Base-by-base conservation (phyloP, 1,139 yeast species). In the Kodamaea sp. region DNA sequence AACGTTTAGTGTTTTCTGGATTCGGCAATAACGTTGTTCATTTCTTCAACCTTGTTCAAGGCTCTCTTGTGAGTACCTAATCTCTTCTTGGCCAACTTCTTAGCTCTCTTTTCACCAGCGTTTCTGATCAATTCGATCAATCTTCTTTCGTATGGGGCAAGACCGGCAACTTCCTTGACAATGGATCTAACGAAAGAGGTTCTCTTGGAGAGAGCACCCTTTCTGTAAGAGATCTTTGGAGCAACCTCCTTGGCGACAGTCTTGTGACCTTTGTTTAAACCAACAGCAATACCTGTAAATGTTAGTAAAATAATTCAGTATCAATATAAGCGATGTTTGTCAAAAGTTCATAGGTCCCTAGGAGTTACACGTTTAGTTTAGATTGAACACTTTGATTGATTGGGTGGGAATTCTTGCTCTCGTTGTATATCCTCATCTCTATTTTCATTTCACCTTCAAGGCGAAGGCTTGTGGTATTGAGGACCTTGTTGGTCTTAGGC, bases 81-180 rank as follows among this genome's bases (percentile, higher is more conserved):
- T 92, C 96, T 92, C 96, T 88, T 92, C 94, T 94, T 94, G 59
- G 97, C 97, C 70, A 94, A 90, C 89, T 94, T 94, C 87, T 94
- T 88, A 61, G 99, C 98, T 81, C 98, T 94, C 95, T 94, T 94
- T 80, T 94, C 99, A 83, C 96, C 96, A 69, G 97, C 92, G 80
- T 94, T 94, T 83, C 98, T 92, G 85, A 94, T 82, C 78, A 94
- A 83, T 78, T 94, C 99, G 66, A 94, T 85, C 72, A 92, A 83
- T 80, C 99, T 90, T 82, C 97, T 90, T 80, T 94, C 98, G 77
- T 94, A 94, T 76, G 99, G 98, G 58, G 99, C 97, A 69, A 90
- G 83, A 70, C 98, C 98, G 57, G 96, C 79, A 64, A 94, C 97
- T 79, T 94, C 99, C 70, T 83, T 83, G 74, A 92, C 95, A 55